Evolutionary conservation across 768 basidiomycete species (phyloP).

Genomic region (Termitomyces sp.): DNA sequence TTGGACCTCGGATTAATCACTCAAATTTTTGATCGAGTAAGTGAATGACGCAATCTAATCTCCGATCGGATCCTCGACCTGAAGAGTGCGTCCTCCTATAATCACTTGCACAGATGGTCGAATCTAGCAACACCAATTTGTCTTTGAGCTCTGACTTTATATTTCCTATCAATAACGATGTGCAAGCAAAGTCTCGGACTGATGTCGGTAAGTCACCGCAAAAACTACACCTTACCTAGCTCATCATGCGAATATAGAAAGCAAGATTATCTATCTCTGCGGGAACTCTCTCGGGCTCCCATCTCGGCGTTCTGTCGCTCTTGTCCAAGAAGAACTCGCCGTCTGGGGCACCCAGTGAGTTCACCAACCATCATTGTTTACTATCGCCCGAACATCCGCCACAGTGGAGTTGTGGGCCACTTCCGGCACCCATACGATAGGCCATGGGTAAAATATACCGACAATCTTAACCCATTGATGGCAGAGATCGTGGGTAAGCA

Average conservation of each 20-base stretch:
- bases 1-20: not conserved
- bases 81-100: not conserved
- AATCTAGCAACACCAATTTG: conserved; percentile 15
- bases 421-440: conserved; percentile 82
- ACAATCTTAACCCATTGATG: conserved; percentile 65
- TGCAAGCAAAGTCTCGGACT: conserved; percentile 34
- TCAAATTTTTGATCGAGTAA: not conserved
- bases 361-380: conserved; percentile 6
- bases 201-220: conserved; percentile 31
- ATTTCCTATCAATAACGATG: conserved; percentile 47
- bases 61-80: conserved; percentile 9
- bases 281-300: conserved; percentile 92
- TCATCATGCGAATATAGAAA: conserved; percentile 30
- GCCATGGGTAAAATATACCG: conserved; percentile 78
- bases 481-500: conserved; percentile 74
- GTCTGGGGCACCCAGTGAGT: conserved; percentile 75
- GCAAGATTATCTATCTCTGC: conserved; percentile 77
- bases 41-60: conserved; percentile 9
- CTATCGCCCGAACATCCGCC: conserved; percentile 10
- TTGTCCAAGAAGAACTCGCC: conserved; percentile 77
- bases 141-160: conserved; percentile 50
- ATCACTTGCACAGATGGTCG: not conserved
- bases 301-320: conserved; percentile 62
- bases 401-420: conserved; percentile 84
- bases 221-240: not conserved